These are phyloP conservation scores for Elsinoe fawcettii DNA, from an alignment of 2,329 filamentous ascomycete genomes.

Conservation along the genomic window DNA sequence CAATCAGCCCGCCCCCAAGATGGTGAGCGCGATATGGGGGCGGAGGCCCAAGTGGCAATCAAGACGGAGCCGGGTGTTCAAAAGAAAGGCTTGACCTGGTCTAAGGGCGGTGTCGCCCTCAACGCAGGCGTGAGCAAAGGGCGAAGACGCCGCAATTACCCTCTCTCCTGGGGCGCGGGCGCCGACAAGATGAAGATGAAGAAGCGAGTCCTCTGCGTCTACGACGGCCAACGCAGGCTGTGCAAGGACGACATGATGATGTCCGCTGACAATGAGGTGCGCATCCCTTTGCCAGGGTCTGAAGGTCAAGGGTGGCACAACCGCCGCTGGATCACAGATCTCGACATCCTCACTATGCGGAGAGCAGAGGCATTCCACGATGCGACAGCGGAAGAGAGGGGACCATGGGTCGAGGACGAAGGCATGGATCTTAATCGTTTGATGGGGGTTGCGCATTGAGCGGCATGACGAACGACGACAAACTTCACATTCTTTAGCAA, in stretches of 20 bases:
- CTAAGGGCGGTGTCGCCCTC: conserved; percentile 61
- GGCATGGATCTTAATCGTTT: conserved; percentile 56
- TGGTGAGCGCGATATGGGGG: conserved; percentile 29
- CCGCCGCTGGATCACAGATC: conserved; percentile 78
- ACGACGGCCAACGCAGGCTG: conserved; percentile 76
- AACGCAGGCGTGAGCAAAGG: conserved; percentile 46
- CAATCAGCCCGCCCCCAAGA: conserved; percentile 45
- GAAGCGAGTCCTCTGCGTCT: conserved; percentile 90
- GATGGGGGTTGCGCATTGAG: conserved; percentile 31
- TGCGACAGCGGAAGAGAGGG: conserved; percentile 79
- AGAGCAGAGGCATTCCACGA: conserved; percentile 76
- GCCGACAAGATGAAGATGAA: conserved; percentile 96
- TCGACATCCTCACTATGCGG: conserved; percentile 84
- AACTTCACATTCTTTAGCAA: neutral
- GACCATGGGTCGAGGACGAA: conserved; percentile 70
- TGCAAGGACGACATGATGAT: conserved; percentile 99
- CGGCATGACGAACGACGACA: neutral
- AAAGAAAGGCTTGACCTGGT: conserved; percentile 66
- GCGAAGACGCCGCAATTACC: conserved; percentile 90
- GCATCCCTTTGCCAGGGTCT: conserved; percentile 59
- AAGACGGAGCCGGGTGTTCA: conserved; percentile 31
- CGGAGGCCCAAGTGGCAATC: conserved; percentile 26
- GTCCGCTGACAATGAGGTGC: conserved; percentile 87
- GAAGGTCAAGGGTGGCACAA: conserved; percentile 49
- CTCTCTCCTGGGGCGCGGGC: conserved; percentile 85